Evolutionary conservation across 2,329 filamentous ascomycete genomes (phyloP).

Genomic region (Arthrobotrys megalospora): DNA sequence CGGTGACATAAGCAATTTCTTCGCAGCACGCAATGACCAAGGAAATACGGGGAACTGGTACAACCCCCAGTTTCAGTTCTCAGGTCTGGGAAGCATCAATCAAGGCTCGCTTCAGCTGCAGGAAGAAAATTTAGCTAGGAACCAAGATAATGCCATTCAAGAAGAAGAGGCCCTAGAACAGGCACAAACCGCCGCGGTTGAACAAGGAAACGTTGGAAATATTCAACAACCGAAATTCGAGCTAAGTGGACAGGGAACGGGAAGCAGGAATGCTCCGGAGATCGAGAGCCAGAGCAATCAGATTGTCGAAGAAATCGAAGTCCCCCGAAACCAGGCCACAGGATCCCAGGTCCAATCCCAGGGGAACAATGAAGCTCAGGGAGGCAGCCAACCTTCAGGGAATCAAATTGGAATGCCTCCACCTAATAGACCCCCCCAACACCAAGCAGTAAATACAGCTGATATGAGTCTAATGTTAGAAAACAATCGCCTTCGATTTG

Average conservation of each 20-base stretch:
- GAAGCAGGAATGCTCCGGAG: background rate
- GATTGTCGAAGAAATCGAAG: background rate
- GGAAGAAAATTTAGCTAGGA: too few relatives aligned
- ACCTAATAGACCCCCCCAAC: slow-evolving; percentile 2
- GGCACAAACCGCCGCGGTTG: background rate
- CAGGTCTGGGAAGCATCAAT: too few relatives aligned
- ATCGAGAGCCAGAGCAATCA: background rate
- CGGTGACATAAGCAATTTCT: background rate
- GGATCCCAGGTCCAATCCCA: background rate
- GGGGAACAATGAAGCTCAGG: background rate
- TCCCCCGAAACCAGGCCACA: background rate
- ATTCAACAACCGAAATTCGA: background rate
- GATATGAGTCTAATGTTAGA: background rate
- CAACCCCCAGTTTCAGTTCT: too few relatives aligned
- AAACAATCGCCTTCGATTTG: slow-evolving; percentile 38
- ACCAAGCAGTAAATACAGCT: background rate
- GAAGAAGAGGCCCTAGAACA: background rate
- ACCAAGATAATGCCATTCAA: too few relatives aligned
- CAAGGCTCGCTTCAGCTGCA: too few relatives aligned
- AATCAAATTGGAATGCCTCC: slow-evolving; percentile 32
- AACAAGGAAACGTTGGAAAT: background rate
- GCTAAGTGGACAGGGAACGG: background rate
- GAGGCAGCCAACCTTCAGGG: background rate
- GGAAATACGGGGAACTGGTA: background rate
- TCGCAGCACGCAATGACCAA: background rate